A percentile compares a stretch with the other conserved stretches of the same genome.
These are phyloP conservation scores for Ochromonadaceae sp. DNA, from an alignment of 352 stramenopile genomes.

Conservation along the genomic window DNA sequence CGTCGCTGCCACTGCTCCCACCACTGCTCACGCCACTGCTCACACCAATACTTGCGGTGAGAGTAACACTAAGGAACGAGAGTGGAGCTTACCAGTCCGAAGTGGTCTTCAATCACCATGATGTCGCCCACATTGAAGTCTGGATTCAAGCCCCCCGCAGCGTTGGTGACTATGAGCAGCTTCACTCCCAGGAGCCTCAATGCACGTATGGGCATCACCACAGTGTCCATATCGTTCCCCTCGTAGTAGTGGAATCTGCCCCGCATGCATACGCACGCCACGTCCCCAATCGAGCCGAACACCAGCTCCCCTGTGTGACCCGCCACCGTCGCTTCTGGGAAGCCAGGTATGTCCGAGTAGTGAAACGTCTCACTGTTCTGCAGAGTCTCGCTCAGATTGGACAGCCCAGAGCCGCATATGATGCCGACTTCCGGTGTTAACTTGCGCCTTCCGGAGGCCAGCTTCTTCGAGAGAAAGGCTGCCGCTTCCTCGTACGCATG, in stretches of 20 bases:
- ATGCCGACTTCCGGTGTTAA: conserved; percentile 51
- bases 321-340: conserved; percentile 71
- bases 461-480: conserved; percentile 16
- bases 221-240: conserved; percentile 80
- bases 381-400: conserved; percentile 66
- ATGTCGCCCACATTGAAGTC: conserved; percentile 86
- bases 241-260: conserved; percentile 92
- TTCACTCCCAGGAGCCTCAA: conserved; percentile 84
- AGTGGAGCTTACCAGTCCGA: conserved; percentile 62
- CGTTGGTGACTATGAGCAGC: conserved; percentile 87
- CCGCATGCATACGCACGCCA: conserved; percentile 74
- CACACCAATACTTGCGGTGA: too few relatives aligned
- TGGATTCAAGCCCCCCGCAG: conserved; percentile 76
- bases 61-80: too few relatives aligned
- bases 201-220: conserved; percentile 74
- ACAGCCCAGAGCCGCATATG: conserved; percentile 84
- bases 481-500: conserved; percentile 20
- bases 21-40: too few relatives aligned
- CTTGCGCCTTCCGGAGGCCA: conserved; percentile 3
- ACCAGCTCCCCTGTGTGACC: conserved; percentile 83
- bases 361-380: conserved; percentile 64
- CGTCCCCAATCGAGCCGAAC: conserved; percentile 60
- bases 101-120: conserved; percentile 86
- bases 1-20: too few relatives aligned
- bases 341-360: conserved; percentile 78